Conservation (phyloP, 2,329 filamentous ascomycete genomes). For the Fusarium penzigii region DNA sequence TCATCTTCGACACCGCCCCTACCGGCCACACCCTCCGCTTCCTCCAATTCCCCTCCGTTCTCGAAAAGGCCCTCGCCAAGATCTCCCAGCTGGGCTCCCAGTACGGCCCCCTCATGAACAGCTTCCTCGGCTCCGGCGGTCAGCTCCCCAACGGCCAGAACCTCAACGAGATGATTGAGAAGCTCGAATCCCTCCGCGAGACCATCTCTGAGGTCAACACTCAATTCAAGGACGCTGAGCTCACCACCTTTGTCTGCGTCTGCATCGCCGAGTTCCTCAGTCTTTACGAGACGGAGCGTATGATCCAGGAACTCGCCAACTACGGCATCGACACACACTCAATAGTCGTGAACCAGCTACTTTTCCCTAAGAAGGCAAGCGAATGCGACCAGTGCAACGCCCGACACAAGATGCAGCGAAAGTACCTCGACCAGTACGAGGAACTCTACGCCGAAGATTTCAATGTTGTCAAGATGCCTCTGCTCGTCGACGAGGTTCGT, state of each 20-base stretch:
- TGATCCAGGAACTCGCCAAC: conserved; percentile 95
- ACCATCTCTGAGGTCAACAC: conserved; percentile 96
- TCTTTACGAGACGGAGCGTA: conserved; percentile 97
- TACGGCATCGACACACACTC: conserved; percentile 96
- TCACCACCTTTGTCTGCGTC: conserved; percentile 97
- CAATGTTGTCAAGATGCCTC: conserved; percentile 97
- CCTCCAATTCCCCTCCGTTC: conserved; percentile 95
- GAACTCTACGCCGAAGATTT: conserved; percentile 95
- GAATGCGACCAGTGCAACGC: conserved; percentile 95
- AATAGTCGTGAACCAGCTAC: conserved; percentile 96
- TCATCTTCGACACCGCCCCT: conserved; percentile 98
- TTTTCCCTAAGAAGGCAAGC: conserved; percentile 85
- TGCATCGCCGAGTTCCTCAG: conserved; percentile 97
- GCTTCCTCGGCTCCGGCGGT: conserved; percentile 78
- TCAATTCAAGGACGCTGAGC: conserved; percentile 95
- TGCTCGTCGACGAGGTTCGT: conserved; percentile 92
- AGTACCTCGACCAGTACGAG: conserved; percentile 98
- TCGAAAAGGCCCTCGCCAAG: conserved; percentile 98
- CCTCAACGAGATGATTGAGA: conserved; percentile 87
- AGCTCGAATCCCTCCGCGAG: conserved; percentile 89
- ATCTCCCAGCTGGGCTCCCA: conserved; percentile 90
- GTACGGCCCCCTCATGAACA: conserved; percentile 94
- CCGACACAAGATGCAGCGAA: conserved; percentile 96
- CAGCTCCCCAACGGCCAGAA: conserved; percentile 87
- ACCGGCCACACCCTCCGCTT: conserved; percentile 98